Percentiles rank a stretch among this genome's conserved stretches.
Evolutionary conservation across 2,329 filamentous ascomycete genomes (phyloP).

Genomic region (Berkeleyomyces basicola): DNA sequence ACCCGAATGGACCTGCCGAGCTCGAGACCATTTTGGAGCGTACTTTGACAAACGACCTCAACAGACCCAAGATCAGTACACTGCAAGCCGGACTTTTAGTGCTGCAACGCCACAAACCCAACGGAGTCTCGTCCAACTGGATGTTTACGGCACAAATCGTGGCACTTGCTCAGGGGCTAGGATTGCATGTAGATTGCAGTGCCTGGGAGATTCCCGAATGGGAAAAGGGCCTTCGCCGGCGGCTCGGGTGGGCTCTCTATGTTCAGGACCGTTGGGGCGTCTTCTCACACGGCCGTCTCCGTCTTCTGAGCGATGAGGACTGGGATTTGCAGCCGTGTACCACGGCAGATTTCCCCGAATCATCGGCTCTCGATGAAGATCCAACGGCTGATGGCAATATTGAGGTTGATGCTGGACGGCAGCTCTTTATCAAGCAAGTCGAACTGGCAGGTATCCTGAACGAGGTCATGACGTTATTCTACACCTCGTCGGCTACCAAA

Average conservation of each 20-base stretch:
- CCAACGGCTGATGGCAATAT: slow-evolving; percentile 19
- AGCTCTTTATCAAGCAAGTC: slow-evolving; percentile 29
- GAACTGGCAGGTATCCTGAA: slow-evolving; percentile 27
- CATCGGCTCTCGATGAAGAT: slow-evolving; percentile 17
- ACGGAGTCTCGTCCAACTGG: slow-evolving; percentile 20
- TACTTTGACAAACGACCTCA: slow-evolving; percentile 22
- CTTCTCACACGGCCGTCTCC: slow-evolving; percentile 35
- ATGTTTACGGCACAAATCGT: slow-evolving; percentile 27
- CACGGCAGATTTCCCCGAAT: slow-evolving; percentile 18
- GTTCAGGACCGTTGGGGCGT: slow-evolving; percentile 42
- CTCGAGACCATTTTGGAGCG: slow-evolving; percentile 22
- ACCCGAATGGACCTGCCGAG: slow-evolving; percentile 22
- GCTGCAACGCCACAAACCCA: slow-evolving; percentile 21
- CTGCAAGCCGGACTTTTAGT: slow-evolving; percentile 29
- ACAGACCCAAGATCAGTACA: slow-evolving; percentile 26
- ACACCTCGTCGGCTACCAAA: slow-evolving; percentile 13
- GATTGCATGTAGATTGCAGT: slow-evolving; percentile 35
- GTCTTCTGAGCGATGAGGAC: slow-evolving; percentile 31
- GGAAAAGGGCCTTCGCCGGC: slow-evolving; percentile 37
- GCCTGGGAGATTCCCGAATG: slow-evolving; percentile 36
- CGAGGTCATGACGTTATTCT: slow-evolving; percentile 23
- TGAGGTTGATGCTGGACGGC: slow-evolving; percentile 24
- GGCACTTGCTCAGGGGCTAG: slow-evolving; percentile 31
- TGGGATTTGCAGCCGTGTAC: slow-evolving; percentile 28
- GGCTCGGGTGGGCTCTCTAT: slow-evolving; percentile 39